Evolutionary conservation across 257 asterid species (phyloP).

Genomic region (Cruciata laevipes): DNA sequence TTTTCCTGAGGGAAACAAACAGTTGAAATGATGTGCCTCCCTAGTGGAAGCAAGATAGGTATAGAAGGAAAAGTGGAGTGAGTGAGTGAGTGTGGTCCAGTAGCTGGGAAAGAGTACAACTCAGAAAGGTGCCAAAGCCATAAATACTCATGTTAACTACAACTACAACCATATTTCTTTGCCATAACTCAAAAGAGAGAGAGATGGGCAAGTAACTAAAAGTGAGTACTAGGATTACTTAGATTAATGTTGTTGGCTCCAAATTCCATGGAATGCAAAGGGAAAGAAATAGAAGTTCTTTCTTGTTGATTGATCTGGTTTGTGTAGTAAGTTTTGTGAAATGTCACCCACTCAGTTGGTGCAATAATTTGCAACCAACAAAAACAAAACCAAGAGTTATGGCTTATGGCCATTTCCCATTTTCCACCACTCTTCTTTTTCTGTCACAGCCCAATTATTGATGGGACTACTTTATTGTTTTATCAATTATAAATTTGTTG

Average conservation of each 20-base stretch:
- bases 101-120: constrained; percentile 18
- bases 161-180: neutral
- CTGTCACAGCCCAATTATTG: constrained; percentile 20
- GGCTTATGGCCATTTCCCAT: constrained; percentile 5
- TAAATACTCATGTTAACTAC: constrained; percentile 1
- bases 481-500: neutral
- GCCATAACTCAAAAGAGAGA: constrained; percentile 8
- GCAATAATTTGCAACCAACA: constrained; percentile 1
- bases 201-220: constrained; percentile 17
- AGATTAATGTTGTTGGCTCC: constrained; percentile 10
- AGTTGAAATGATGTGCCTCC: constrained; percentile 25
- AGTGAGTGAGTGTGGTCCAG: constrained; percentile 28
- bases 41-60: constrained; percentile 29
- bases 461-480: constrained; percentile 5
- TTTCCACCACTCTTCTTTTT: constrained; percentile 10
- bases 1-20: neutral
- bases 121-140: constrained; percentile 30
- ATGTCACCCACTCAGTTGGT: constrained; percentile 1
- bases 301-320: neutral
- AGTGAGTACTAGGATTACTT: neutral
- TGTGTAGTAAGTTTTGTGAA: neutral
- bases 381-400: neutral
- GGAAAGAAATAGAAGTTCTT: neutral
- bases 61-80: constrained; percentile 22
- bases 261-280: constrained; percentile 20